Conservation (phyloP, 2,329 filamentous ascomycete genomes). For the Allantophomopsis lycopodina region DNA sequence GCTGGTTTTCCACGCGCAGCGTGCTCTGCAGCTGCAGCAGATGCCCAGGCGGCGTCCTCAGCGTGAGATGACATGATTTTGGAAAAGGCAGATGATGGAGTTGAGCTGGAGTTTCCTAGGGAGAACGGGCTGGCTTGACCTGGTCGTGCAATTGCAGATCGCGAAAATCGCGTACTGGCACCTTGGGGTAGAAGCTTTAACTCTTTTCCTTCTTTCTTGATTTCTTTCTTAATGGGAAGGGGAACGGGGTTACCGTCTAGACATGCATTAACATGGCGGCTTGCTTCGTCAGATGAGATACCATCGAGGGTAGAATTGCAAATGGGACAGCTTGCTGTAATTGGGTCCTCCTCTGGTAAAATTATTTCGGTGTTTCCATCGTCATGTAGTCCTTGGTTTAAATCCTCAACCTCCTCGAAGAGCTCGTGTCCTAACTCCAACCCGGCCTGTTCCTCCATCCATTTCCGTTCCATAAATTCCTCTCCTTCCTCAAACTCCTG, state of each 20-base stretch:
- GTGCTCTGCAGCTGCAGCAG: constrained; percentile 67
- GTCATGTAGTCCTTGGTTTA: constrained; percentile 16
- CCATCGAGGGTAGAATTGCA: constrained; percentile 54
- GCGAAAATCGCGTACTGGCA: constrained; percentile 35
- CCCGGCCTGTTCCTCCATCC: constrained; percentile 63
- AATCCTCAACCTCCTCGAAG: constrained; percentile 20
- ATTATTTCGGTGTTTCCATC: constrained; percentile 4
- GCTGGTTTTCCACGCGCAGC: constrained; percentile 73
- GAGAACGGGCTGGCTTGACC: constrained; percentile 71
- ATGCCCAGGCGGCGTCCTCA: constrained; percentile 82
- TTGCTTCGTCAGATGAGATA: constrained; percentile 51
- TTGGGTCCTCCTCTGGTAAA: constrained; percentile 4
- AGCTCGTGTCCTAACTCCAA: constrained; percentile 45
- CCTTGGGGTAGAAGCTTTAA: constrained; percentile 11
- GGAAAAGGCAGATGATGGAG: constrained; percentile 63
- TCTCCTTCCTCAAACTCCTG: constrained; percentile 38
- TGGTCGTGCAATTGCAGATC: constrained; percentile 56
- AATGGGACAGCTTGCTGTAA: constrained; percentile 50
- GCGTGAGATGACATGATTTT: constrained; percentile 88
- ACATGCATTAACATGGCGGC: constrained; percentile 83
- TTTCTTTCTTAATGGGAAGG: constrained; percentile 22
- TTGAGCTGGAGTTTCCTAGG: constrained; percentile 24
- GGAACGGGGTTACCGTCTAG: constrained; percentile 68
- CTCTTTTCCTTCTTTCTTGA: constrained; percentile 8
- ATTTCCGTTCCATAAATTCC: constrained; percentile 51